Evolutionary conservation across 2,329 filamentous ascomycete genomes (phyloP).

Genomic region (Scedosporium aurantiacum): DNA sequence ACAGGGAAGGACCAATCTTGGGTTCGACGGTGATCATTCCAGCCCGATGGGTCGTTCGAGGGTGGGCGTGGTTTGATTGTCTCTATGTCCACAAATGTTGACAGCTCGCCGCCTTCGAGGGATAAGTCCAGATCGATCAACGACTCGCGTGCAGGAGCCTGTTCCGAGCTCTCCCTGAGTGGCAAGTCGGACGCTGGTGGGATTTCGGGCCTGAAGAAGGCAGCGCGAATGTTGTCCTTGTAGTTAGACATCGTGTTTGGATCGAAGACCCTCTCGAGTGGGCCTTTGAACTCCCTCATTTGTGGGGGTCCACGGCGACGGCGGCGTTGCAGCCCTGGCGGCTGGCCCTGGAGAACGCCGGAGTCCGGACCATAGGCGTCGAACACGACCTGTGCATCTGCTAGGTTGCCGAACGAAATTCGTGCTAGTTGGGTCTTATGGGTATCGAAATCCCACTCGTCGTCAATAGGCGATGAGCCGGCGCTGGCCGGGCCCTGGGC

Average conservation of each 20-base stretch:
- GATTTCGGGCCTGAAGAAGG: conserved; percentile 35
- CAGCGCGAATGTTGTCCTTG: conserved; percentile 49
- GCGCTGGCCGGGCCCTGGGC: conserved; percentile 33
- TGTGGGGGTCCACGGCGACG: conserved; percentile 1
- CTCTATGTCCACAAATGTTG: conserved; percentile 33
- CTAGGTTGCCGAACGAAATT: too few relatives aligned
- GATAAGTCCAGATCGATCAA: conserved; percentile 55
- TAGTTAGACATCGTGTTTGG: conserved; percentile 55
- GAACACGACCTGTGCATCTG: conserved; percentile 46
- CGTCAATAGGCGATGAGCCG: conserved; percentile 32
- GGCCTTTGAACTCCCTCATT: conserved; percentile 32
- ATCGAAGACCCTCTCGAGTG: conserved; percentile 55
- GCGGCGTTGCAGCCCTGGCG: conserved; percentile 41
- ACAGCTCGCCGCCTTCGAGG: conserved; percentile 21
- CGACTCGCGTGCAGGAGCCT: conserved; percentile 38
- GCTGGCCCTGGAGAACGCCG: conserved; percentile 25
- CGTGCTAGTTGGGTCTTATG: conserved; percentile 24
- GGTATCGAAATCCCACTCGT: conserved; percentile 58
- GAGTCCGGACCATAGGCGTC: conserved; percentile 49
- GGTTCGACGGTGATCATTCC: conserved; percentile 27
- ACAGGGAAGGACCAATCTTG: conserved; percentile 5
- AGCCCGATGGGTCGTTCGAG: conserved; percentile 33
- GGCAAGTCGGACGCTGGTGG: conserved; percentile 43
- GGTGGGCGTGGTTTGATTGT: conserved; percentile 19
- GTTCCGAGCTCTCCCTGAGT: conserved; percentile 40